These are phyloP conservation scores for Pythium sukuiense DNA, from an alignment of 352 stramenopile genomes.

Conservation along the genomic window DNA sequence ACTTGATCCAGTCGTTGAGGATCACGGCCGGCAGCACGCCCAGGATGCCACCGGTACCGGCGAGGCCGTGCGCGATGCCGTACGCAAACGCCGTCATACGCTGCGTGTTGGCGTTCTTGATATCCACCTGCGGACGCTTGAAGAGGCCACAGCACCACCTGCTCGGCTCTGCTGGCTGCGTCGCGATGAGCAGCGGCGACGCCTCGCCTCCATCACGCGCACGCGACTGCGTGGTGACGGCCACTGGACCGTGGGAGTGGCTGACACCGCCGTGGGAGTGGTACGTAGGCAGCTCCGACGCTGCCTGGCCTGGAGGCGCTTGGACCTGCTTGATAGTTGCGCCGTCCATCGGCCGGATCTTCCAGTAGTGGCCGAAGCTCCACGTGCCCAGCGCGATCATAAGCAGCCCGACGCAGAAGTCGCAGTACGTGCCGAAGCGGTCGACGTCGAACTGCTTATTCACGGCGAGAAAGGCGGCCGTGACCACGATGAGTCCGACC, in stretches of 20 bases:
- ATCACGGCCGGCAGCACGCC: constrained; percentile 81
- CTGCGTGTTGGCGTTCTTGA: constrained; percentile 39
- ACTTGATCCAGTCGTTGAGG: constrained; percentile 60
- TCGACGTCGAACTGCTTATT: constrained; percentile 45
- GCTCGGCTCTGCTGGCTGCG: constrained; percentile 11
- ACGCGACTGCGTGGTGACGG: not conserved
- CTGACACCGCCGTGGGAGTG: not conserved
- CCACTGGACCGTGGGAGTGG: constrained; percentile 13
- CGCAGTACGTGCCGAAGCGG: constrained; percentile 46
- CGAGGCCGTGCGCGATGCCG: constrained; percentile 78
- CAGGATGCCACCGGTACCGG: constrained; percentile 54
- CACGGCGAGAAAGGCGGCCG: constrained; percentile 50
- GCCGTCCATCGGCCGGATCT: constrained; percentile 27
- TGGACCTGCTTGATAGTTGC: not conserved
- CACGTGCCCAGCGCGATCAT: constrained; percentile 54
- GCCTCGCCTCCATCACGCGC: constrained; percentile 11
- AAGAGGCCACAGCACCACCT: constrained; percentile 36
- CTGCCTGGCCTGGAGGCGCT: not conserved
- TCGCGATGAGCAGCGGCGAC: constrained; percentile 4
- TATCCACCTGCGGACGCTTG: constrained; percentile 14
- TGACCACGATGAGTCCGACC: constrained; percentile 72
- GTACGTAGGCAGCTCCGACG: constrained; percentile 1
- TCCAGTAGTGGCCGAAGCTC: constrained; percentile 41
- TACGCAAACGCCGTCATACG: constrained; percentile 59
- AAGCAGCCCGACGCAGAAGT: constrained; percentile 53